A percentile compares a stretch with the other conserved stretches of the same genome.
These are phyloP conservation scores for Coemansia sp. DNA, from an alignment of 192 early-diverging fungal genomes.

Conservation along the genomic window DNA sequence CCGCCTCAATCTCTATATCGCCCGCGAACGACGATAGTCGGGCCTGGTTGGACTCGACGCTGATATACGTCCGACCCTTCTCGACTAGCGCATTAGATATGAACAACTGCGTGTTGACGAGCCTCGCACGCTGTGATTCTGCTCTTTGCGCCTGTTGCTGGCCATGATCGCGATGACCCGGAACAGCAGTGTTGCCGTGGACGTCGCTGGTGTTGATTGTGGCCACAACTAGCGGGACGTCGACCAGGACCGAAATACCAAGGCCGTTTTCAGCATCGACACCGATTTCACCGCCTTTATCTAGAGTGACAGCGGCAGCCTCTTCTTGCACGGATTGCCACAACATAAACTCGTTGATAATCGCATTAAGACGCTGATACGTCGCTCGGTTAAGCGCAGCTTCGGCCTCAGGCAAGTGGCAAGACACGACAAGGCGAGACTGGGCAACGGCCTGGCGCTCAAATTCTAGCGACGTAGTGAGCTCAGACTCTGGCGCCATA, in stretches of 20 bases:
- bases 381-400: conserved; percentile 23
- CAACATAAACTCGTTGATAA: conserved; percentile 55
- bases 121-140: conserved; percentile 32
- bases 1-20: conserved; percentile 32
- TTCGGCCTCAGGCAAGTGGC: conserved; percentile 52
- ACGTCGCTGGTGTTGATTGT: conserved; percentile 29
- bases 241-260: conserved; percentile 42
- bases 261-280: conserved; percentile 5
- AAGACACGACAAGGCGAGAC: conserved; percentile 48
- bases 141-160: background rate
- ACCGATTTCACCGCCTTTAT: background rate
- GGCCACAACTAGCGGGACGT: conserved; percentile 45
- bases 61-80: conserved; percentile 47
- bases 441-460: conserved; percentile 44
- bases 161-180: background rate
- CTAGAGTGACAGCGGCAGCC: background rate
- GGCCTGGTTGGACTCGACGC: conserved; percentile 48
- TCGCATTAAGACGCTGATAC: conserved; percentile 49
- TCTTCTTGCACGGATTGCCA: conserved; percentile 55
- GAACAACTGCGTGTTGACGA: conserved; percentile 49
- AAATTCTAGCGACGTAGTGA: conserved; percentile 50
- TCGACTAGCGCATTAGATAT: conserved; percentile 49
- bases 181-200: background rate
- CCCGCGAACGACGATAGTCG: conserved; percentile 48
- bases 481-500: conserved; percentile 51